Conservation (phyloP, 495 filamentous ascomycete species). For the Copromyces sp. region DNA sequence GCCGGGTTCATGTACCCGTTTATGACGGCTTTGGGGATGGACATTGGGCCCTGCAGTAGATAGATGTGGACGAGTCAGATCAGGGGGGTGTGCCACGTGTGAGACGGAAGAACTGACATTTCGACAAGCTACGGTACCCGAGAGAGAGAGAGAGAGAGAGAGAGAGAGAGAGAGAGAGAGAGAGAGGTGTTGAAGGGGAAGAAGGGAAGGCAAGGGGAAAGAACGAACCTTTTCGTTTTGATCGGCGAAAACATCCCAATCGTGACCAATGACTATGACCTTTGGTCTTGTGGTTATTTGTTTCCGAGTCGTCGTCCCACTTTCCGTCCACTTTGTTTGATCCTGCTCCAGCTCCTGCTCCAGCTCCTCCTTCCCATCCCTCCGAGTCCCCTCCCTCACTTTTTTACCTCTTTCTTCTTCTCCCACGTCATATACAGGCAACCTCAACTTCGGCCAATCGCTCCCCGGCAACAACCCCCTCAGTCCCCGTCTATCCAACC, state of each 20-base stretch:
- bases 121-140: no score
- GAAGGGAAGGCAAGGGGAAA: conserved; percentile 9
- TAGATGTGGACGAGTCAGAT: no score
- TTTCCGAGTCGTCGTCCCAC: neutral
- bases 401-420: no score
- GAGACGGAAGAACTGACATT: neutral
- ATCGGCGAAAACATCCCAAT: conserved; percentile 46
- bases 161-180: no score
- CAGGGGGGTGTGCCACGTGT: neutral
- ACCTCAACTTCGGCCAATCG: conserved; percentile 36
- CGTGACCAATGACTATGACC: conserved; percentile 51
- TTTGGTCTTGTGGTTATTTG: conserved; percentile 19
- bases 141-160: no score
- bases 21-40: conserved; percentile 31
- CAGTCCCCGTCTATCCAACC: conserved; percentile 42
- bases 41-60: conserved; percentile 17
- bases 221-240: conserved; percentile 32
- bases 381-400: no score
- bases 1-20: conserved; percentile 43
- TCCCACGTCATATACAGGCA: no score
- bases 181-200: neutral
- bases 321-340: neutral
- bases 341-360: neutral
- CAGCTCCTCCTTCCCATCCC: neutral
- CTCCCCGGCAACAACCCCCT: conserved; percentile 39